phyloP scores from a whole-genome alignment of 257 asterid species.

The Handroanthus guayacan region DNA sequence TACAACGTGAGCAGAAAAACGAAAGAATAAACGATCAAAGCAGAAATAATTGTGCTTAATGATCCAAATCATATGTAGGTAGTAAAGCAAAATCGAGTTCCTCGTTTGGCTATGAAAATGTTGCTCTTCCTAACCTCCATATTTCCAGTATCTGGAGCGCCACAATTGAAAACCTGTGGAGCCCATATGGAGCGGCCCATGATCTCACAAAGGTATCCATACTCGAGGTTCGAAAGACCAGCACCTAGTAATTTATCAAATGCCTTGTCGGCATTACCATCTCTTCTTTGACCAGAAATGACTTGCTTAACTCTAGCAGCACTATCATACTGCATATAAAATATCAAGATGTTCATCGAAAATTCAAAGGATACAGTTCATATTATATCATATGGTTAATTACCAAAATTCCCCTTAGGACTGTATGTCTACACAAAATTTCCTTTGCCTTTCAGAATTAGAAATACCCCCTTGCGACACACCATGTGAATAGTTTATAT shows the following conservation, averaged over 20 bases:
- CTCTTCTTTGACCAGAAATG: conserved; percentile 47
- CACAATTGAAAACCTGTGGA: conserved; percentile 94
- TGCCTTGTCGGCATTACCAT: conserved; percentile 45
- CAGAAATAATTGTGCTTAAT: background rate
- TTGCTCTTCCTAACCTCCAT: conserved; percentile 79
- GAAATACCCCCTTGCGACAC: too few species aligned
- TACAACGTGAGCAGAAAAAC: conserved; percentile 4
- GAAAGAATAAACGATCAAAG: conserved; percentile 7
- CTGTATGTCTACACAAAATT: too few species aligned
- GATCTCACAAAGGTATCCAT: conserved; percentile 90
- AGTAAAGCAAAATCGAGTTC: background rate
- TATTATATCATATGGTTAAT: background rate
- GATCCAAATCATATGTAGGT: conserved; percentile 2
- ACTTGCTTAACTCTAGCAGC: conserved; percentile 86
- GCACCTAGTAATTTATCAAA: conserved; percentile 73
- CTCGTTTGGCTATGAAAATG: background rate
- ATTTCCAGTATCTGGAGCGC: conserved; percentile 99
- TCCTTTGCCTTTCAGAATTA: too few species aligned
- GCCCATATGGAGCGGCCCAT: conserved; percentile 98
- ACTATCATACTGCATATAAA: conserved; percentile 75
- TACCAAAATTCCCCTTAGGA: background rate
- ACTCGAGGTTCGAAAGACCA: conserved; percentile 91
- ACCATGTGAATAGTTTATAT: too few species aligned
- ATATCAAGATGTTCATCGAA: conserved; percentile 11
- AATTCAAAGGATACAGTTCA: conserved; percentile 1